Evolutionary conservation across 2,329 filamentous ascomycete species (phyloP).

Genomic region (Aspergillus brasiliensis): DNA sequence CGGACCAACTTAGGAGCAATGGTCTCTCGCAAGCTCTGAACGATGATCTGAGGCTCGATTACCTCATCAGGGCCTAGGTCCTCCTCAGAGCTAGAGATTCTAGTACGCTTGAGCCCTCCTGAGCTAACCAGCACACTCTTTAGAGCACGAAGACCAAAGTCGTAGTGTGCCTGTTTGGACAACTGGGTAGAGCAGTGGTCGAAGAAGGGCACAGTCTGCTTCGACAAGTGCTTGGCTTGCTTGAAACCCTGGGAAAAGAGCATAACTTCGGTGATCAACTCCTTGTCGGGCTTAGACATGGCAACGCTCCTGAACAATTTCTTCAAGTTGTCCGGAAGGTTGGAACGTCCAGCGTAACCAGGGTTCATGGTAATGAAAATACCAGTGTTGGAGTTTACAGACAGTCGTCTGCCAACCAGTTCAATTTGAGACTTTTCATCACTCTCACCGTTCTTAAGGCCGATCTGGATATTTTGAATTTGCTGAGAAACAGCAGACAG

Average conservation of each 20-base stretch:
- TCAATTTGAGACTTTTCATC: slow-evolving; percentile 90
- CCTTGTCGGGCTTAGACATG: slow-evolving; percentile 99
- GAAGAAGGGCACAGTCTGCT: slow-evolving; percentile 97
- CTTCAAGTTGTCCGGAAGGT: slow-evolving; percentile 97
- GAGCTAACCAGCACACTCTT: slow-evolving; percentile 99
- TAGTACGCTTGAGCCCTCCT: slow-evolving; percentile 86
- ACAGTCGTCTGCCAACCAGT: slow-evolving; percentile 84
- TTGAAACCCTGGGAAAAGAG: slow-evolving; percentile 99
- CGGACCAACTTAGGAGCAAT: slow-evolving; percentile 97
- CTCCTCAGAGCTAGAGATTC: slow-evolving; percentile 63
- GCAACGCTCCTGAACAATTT: slow-evolving; percentile 98
- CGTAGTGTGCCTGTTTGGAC: slow-evolving; percentile 97
- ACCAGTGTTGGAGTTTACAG: slow-evolving; percentile 88
- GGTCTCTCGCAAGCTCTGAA: slow-evolving; percentile 97
- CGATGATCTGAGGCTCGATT: slow-evolving; percentile 94
- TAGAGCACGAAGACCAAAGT: slow-evolving; percentile 94
- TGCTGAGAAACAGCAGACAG: slow-evolving; percentile 97
- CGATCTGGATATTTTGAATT: slow-evolving; percentile 98
- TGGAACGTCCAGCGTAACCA: slow-evolving; percentile 96
- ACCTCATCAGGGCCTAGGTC: slow-evolving; percentile 67
- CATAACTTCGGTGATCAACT: slow-evolving; percentile 99
- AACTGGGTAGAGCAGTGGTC: slow-evolving; percentile 79
- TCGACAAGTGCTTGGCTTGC: slow-evolving; percentile 89
- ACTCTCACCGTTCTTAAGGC: slow-evolving; percentile 79
- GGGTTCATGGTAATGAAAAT: slow-evolving; percentile 99